phyloP scores from a whole-genome alignment of 306 rosid species.

The Sindora glabra region DNA sequence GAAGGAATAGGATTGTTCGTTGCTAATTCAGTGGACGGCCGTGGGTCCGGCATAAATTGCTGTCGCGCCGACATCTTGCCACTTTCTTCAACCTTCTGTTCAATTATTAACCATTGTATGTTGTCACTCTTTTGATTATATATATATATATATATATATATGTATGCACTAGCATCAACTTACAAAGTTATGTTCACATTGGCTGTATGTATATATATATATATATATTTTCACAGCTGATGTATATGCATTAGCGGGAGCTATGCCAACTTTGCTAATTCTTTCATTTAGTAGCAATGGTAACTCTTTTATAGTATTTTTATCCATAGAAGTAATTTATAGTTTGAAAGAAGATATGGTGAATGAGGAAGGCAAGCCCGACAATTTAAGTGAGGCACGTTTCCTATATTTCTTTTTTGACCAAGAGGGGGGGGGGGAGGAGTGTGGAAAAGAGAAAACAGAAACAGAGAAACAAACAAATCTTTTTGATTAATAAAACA shows the following conservation, averaged over 20 bases:
- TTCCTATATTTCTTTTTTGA: slow-evolving; percentile 20
- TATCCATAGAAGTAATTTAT: no score
- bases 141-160: no score
- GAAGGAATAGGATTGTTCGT: no score
- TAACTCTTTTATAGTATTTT: no score
- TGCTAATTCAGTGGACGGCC: not conserved
- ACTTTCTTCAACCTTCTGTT: slow-evolving; percentile 17
- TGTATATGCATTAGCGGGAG: no score
- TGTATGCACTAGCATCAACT: no score
- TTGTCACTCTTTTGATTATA: no score
- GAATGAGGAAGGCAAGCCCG: slow-evolving; percentile 12
- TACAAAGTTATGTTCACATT: no score
- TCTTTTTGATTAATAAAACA: slow-evolving; percentile 4
- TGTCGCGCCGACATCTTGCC: slow-evolving; percentile 9
- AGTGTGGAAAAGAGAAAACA: not conserved
- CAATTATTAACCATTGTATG: no score
- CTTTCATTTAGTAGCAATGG: not conserved
- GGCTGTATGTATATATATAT: no score
- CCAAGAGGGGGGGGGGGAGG: not conserved
- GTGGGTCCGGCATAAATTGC: not conserved
- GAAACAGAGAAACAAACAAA: slow-evolving; percentile 1
- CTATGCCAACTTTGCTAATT: no score
- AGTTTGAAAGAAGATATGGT: slow-evolving; percentile 12
- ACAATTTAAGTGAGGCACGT: slow-evolving; percentile 31
- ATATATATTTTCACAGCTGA: no score